These are phyloP conservation scores for Irpex sp. DNA, from an alignment of 1,284 basidiomycete species.

Conservation along the genomic window DNA sequence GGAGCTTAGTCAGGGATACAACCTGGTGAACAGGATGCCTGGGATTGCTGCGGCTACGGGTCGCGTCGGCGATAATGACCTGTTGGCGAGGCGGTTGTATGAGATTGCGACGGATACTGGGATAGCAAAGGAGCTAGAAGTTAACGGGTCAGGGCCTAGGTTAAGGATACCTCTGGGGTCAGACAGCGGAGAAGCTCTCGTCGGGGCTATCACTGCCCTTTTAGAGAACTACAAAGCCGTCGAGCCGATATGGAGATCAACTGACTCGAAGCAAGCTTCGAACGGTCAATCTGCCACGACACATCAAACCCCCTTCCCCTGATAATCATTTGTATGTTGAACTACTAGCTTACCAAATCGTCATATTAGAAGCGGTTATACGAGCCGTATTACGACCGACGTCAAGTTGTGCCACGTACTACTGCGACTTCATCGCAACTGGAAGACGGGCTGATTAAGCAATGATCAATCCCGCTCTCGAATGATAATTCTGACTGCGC, in stretches of 20 bases:
- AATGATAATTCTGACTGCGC: too few species aligned
- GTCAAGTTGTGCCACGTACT: too few species aligned
- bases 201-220: constrained; percentile 8
- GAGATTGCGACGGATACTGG: constrained; percentile 23
- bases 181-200: constrained; percentile 19
- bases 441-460: too few species aligned
- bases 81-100: constrained; percentile 16
- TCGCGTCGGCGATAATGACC: constrained; percentile 20
- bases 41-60: constrained; percentile 4
- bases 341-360: too few species aligned
- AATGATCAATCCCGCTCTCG: too few species aligned
- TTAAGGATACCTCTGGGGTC: constrained; percentile 20
- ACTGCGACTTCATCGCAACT: too few species aligned
- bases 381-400: too few species aligned
- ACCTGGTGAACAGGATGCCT: constrained; percentile 13
- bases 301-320: too few species aligned
- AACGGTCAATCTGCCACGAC: constrained; percentile 5
- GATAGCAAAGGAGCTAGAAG: constrained; percentile 8
- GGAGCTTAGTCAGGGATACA: constrained; percentile 17
- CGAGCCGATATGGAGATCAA: constrained; percentile 25
- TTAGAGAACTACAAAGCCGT: constrained; percentile 19
- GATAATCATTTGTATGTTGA: too few species aligned
- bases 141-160: constrained; percentile 10
- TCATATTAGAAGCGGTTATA: too few species aligned
- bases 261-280: constrained; percentile 14